A percentile compares a stretch with the other conserved stretches of the same genome.
Evolutionary conservation across 2,329 filamentous ascomycete species (phyloP).

Genomic region (Beauveria sp.): DNA sequence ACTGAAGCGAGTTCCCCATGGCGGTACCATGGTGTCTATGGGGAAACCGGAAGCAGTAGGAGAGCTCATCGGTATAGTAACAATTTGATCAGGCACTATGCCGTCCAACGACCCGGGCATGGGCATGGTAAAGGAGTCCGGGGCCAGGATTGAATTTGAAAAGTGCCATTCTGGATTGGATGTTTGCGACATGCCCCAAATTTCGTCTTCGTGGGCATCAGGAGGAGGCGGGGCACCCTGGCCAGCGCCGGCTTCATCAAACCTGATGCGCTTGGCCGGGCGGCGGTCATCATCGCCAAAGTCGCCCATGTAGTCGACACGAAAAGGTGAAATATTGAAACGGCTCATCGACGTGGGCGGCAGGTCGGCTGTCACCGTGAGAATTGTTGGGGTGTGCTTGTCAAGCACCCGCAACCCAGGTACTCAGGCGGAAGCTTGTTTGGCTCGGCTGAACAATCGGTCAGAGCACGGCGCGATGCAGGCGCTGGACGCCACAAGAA

Average conservation of each 20-base stretch:
- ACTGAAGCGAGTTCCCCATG: neutral
- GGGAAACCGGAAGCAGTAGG: neutral
- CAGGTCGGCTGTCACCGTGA: neutral
- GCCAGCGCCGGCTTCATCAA: neutral
- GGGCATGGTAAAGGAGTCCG: neutral
- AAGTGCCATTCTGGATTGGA: neutral
- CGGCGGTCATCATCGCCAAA: constrained; percentile 2
- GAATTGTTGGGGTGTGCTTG: neutral
- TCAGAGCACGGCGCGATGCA: neutral
- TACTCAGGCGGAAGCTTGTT: neutral
- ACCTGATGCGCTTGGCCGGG: constrained; percentile 16
- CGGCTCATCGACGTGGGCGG: neutral
- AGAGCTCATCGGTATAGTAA: neutral
- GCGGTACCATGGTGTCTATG: neutral
- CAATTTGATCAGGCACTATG: neutral
- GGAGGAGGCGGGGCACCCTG: neutral
- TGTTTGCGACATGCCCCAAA: neutral
- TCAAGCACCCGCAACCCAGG: neutral
- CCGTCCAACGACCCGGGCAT: neutral
- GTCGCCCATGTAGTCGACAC: constrained; percentile 5
- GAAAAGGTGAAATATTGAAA: neutral
- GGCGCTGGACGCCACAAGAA: neutral
- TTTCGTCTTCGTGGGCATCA: neutral
- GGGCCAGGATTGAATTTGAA: neutral
- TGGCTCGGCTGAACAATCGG: neutral